phyloP scores from a whole-genome alignment of 805 yeast species.

The Zygoascus biomembranicola region DNA sequence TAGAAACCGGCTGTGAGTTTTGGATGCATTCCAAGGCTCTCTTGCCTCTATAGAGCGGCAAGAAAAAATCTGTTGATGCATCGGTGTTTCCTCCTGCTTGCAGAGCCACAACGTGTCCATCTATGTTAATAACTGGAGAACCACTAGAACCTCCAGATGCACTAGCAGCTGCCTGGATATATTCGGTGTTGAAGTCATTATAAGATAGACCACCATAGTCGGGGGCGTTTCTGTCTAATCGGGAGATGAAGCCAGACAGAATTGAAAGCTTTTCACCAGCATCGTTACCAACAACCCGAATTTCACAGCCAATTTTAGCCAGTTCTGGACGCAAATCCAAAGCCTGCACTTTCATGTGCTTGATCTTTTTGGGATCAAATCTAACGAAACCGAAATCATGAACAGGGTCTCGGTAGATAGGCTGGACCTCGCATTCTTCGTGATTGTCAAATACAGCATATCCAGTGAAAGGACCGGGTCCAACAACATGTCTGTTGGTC shows the following conservation, averaged over 20 bases:
- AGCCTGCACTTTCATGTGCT: conserved; percentile 64
- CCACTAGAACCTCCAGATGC: conserved; percentile 96
- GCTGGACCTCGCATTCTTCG: conserved; percentile 81
- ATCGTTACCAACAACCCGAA: conserved; percentile 92
- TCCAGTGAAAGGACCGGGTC: conserved; percentile 90
- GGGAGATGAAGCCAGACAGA: conserved; percentile 71
- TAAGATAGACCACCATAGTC: conserved; percentile 83
- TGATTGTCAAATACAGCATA: conserved; percentile 90
- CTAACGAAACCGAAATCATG: conserved; percentile 89
- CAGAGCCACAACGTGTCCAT: conserved; percentile 80
- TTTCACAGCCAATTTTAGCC: conserved; percentile 88
- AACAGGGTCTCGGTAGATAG: conserved; percentile 87
- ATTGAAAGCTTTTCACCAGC: conserved; percentile 92
- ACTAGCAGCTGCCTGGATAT: conserved; percentile 91
- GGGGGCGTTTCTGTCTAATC: conserved; percentile 90
- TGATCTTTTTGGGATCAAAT: conserved; percentile 63
- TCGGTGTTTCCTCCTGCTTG: conserved; percentile 93
- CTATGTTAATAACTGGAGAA: conserved; percentile 87
- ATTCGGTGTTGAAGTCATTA: conserved; percentile 89
- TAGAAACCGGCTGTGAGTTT: conserved; percentile 46
- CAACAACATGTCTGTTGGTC: conserved; percentile 92
- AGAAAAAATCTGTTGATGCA: conserved; percentile 86
- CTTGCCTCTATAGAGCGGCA: conserved; percentile 75
- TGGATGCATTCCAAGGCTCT: conserved; percentile 77
- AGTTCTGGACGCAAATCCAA: conserved; percentile 68